Evolutionary conservation across 768 basidiomycete genomes (phyloP).

Genomic region (Hirschioporus abietinus): DNA sequence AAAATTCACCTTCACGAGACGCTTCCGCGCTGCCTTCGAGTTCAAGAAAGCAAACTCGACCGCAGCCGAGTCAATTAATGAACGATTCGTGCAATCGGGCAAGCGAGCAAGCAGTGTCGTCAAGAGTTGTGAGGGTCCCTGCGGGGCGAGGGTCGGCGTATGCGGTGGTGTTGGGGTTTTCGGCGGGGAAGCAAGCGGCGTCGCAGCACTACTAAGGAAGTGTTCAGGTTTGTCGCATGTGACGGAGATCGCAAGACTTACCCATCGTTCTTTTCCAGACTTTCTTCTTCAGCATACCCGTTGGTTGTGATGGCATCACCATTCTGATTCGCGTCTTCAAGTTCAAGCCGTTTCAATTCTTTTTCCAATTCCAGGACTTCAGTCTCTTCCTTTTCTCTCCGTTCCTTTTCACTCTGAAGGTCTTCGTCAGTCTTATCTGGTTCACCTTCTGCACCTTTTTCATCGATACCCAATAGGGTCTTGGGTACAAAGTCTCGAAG

Average conservation of each 20-base stretch:
- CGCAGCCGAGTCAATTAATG: conserved; percentile 86
- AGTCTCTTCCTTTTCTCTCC: conserved; percentile 55
- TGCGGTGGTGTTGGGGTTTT: conserved; percentile 49
- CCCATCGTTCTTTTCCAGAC: conserved; percentile 37
- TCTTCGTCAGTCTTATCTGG: conserved; percentile 44
- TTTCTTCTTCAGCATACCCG: conserved; percentile 6
- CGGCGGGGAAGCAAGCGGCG: conserved; percentile 66
- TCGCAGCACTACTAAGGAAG: conserved; percentile 31
- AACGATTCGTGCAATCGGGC: conserved; percentile 90
- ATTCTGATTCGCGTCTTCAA: conserved; percentile 24
- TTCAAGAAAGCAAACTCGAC: conserved; percentile 96
- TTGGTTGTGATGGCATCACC: conserved; percentile 6
- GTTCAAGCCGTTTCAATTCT: conserved; percentile 60
- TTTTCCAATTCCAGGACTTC: conserved; percentile 73
- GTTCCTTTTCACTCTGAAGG: conserved; percentile 49
- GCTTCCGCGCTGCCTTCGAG: conserved; percentile 91
- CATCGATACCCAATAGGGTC: conserved; percentile 70
- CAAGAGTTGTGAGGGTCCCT: conserved; percentile 90
- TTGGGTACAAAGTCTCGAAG: conserved; percentile 88
- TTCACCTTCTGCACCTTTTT: conserved; percentile 26
- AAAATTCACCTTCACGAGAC: conserved; percentile 69
- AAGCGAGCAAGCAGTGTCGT: conserved; percentile 86
- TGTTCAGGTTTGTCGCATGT: not conserved
- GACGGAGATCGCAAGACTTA: conserved; percentile 21
- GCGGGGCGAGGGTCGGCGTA: conserved; percentile 68